Percentiles rank a stretch among this genome's conserved stretches.
Conservation (phyloP, 2,329 filamentous ascomycete genomes). For the Chaetomiaceae sp. region DNA sequence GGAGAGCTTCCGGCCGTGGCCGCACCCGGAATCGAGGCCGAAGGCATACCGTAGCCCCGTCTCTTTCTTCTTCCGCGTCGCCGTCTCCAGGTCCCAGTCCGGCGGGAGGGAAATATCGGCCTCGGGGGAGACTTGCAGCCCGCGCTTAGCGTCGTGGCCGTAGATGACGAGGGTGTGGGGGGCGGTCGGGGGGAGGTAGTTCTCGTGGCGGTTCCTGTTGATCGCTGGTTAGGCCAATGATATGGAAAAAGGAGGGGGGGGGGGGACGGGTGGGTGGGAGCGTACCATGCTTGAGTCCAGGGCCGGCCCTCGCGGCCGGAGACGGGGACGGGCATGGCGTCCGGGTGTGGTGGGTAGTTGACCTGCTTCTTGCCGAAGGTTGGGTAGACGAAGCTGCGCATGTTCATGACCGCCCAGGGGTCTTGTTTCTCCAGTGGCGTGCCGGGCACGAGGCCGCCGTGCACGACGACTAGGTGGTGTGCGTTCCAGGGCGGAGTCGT, state of each 20-base stretch:
- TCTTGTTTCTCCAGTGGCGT: conserved; percentile 64
- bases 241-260: not conserved
- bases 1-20: conserved; percentile 67
- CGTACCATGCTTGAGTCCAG: conserved; percentile 59
- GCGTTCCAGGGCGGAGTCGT: conserved; percentile 23
- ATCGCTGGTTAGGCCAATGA: not conserved
- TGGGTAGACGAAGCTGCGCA: conserved; percentile 68
- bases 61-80: conserved; percentile 25
- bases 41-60: conserved; percentile 54
- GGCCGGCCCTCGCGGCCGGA: conserved; percentile 48
- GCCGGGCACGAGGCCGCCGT: conserved; percentile 78
- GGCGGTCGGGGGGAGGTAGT: conserved; percentile 10
- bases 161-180: conserved; percentile 64
- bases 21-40: conserved; percentile 80
- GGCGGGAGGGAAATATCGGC: conserved; percentile 37
- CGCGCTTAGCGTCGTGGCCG: conserved; percentile 74
- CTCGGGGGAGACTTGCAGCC: conserved; percentile 39
- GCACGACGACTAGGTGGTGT: conserved; percentile 63
- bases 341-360: conserved; percentile 1
- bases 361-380: conserved; percentile 4
- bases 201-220: conserved; percentile 44
- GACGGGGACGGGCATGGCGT: conserved; percentile 29
- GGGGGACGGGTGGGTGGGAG: not conserved
- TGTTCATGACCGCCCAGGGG: conserved; percentile 81
- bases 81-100: too few species aligned